Conservation (phyloP, 192 early-diverging fungal species). For the Backusella luteola region DNA sequence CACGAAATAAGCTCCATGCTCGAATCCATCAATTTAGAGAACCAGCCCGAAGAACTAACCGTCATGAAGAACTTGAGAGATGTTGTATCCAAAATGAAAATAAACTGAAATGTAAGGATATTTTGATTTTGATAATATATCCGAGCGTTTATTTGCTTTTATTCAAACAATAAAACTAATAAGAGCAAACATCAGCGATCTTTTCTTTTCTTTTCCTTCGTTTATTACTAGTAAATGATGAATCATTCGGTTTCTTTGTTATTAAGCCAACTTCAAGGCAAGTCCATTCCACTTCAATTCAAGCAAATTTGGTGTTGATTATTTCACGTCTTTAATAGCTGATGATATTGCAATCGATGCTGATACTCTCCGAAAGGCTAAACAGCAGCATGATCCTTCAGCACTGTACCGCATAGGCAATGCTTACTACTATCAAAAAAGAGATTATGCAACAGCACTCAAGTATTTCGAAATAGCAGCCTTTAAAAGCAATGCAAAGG, state of each 20-base stretch:
- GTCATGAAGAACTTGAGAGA: not conserved
- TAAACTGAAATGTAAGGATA: not conserved
- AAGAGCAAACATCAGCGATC: not conserved
- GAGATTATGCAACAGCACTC: not conserved
- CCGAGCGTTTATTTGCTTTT: not conserved
- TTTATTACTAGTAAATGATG: not conserved
- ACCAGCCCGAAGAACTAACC: not conserved
- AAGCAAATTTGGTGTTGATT: not conserved
- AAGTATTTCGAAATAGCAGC: not conserved
- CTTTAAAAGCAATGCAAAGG: not conserved
- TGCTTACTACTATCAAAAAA: not conserved
- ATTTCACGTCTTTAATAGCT: not conserved
- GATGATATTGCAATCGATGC: not conserved
- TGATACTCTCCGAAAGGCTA: not conserved
- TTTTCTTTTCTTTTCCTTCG: not conserved
- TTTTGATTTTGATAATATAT: not conserved
- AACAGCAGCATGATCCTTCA: not conserved
- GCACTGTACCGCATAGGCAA: not conserved
- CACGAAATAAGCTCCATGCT: not conserved
- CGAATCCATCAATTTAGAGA: not conserved
- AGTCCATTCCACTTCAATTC: not conserved
- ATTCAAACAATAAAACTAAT: not conserved
- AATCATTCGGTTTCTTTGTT: not conserved
- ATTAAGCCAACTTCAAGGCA: not conserved
- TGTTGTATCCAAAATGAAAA: conserved; percentile 6